Conservation (phyloP, 225 moss, liverwort and hornwort species). For the Rhytidiadelphus loreus region DNA sequence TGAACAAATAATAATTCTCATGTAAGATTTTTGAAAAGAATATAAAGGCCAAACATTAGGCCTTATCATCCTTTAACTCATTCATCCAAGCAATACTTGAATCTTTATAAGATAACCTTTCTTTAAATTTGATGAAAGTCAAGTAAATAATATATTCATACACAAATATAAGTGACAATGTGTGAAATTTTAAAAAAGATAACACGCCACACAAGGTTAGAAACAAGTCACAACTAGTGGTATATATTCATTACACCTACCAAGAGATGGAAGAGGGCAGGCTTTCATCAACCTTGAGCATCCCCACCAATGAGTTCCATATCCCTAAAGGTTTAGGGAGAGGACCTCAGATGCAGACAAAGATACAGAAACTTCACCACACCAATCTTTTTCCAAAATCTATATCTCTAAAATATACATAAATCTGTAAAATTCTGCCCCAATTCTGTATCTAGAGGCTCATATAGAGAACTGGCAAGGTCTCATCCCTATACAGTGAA, state of each 20-base stretch:
- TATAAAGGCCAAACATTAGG: not conserved
- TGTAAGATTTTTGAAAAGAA: too few species aligned
- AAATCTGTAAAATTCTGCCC: too few species aligned
- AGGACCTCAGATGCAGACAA: too few species aligned
- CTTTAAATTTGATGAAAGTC: not conserved
- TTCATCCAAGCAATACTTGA: not conserved
- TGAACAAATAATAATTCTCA: not conserved
- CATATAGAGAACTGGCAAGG: too few species aligned
- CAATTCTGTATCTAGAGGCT: too few species aligned
- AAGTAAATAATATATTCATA: not conserved
- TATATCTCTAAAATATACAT: too few species aligned
- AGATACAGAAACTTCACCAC: too few species aligned
- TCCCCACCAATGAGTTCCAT: too few species aligned
- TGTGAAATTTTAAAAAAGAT: not conserved
- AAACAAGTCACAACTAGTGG: not conserved
- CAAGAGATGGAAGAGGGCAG: not conserved
- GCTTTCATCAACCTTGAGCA: not conserved
- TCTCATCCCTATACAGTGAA: too few species aligned
- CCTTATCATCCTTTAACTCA: not conserved
- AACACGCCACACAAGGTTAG: not conserved
- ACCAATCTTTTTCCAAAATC: too few species aligned
- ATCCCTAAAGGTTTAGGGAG: too few species aligned
- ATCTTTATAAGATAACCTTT: not conserved
- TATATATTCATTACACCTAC: not conserved
- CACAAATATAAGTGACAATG: not conserved